Conservation (phyloP, 179 eudicot species). For the Silene noctiflora region DNA sequence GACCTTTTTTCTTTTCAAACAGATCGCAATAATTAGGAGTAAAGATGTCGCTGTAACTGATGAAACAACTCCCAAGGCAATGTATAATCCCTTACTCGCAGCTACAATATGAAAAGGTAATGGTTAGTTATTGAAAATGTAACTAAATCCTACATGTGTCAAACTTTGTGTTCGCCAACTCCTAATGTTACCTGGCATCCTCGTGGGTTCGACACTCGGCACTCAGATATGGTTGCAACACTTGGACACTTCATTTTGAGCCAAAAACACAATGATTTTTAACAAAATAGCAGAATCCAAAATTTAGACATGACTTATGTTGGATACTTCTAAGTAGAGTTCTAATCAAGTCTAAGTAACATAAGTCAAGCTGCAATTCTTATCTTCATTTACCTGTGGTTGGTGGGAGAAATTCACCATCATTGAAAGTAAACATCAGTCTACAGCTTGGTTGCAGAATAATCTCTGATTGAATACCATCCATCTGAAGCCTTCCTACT, state of each 20-base stretch:
- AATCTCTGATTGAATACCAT: constrained; percentile 12
- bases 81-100: constrained; percentile 10
- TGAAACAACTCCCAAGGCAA: constrained; percentile 13
- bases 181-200: too few species aligned
- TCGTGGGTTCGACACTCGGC: too few species aligned
- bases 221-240: too few species aligned
- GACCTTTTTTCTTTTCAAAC: not conserved
- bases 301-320: not conserved
- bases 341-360: not conserved
- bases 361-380: not conserved
- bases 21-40: constrained; percentile 11
- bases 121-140: not conserved
- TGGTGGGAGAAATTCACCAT: not conserved
- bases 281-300: too few species aligned
- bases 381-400: not conserved
- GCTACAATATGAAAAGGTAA: not conserved
- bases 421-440: constrained; percentile 26
- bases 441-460: constrained; percentile 30
- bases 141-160: not conserved
- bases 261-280: too few species aligned
- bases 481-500: constrained; percentile 13
- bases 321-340: not conserved
- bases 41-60: constrained; percentile 14
- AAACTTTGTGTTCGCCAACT: too few species aligned
- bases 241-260: too few species aligned